Evolutionary conservation across 2,329 filamentous ascomycete genomes (phyloP), one percentile per base, ranked within the genome.

Genomic region (Aspergillus sp.): DNA sequence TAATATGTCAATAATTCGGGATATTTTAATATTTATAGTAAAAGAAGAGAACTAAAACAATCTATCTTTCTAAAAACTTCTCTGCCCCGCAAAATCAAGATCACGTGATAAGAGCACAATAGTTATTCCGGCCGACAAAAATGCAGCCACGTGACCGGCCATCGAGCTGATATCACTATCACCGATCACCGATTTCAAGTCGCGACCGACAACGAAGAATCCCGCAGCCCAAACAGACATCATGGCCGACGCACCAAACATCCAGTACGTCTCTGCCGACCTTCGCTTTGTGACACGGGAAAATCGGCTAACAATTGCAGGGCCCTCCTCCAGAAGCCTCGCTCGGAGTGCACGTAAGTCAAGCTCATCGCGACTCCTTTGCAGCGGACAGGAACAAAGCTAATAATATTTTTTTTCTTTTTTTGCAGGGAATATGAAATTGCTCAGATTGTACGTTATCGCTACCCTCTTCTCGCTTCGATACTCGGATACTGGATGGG

Each of bases 141-240:
- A 12, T 18, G 11, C 11, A 13, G 5, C 7, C 55, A 57, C 55
- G 55, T 57, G 55, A 57, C 18, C 44, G n/a, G 18, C 48, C 54
- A 54, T 57, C 55, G 55, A 57, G 55, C 55, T 54, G 55, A 57
- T 57, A 57, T 53, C 50, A 57, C 52, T 41, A 50, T 56, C 41
- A 53, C 30, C 32, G 32, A 44, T 45, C 48, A 53, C 26, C 26
- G 26, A 30, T 53, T 53, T 53, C 51, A 53, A 32, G 51, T 48
- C 50, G 55, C 55, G 55, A 53, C 55, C 44, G 32, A 57, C 55
- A 43, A 24, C 26, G n/a, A 17, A 39, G n/a, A 18, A 20, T 47
- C 39, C 34, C 15, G 20, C 45, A 50, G 41, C 39, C 30, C 38
- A 54, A 32, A 24, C 48, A 18, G 4, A 49, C 55, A 57, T 50